Conservation (phyloP, 2,329 filamentous ascomycete species). For the Sordariomycetes sp. region DNA sequence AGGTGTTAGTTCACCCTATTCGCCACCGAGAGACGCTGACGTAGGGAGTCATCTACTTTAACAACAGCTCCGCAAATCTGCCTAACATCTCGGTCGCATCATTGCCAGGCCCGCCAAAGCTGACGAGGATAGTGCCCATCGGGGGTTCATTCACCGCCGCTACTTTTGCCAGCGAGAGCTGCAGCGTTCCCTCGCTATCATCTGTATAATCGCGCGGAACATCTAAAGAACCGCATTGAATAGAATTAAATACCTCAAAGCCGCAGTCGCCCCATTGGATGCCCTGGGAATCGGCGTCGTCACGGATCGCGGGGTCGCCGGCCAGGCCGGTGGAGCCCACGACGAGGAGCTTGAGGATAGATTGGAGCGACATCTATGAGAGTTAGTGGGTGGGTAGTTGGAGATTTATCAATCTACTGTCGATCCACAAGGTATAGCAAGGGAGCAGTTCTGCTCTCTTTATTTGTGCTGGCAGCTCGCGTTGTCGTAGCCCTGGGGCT, state of each 20-base stretch:
- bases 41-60: not conserved
- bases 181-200: constrained; percentile 13
- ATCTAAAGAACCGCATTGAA: constrained; percentile 18
- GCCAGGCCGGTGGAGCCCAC: not conserved
- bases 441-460: not conserved
- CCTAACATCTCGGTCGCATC: constrained; percentile 6
- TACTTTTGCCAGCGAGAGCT: constrained; percentile 17
- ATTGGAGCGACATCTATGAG: not conserved
- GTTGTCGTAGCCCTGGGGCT: not conserved
- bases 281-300: not conserved
- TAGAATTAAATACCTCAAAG: not conserved
- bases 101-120: constrained; percentile 22
- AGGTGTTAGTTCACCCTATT: constrained; percentile 7
- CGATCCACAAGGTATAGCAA: not conserved
- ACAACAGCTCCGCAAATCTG: not conserved
- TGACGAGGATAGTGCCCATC: constrained; percentile 23
- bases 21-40: not conserved
- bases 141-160: constrained; percentile 15
- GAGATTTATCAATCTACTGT: not conserved
- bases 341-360: not conserved
- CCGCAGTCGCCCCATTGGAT: not conserved
- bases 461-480: not conserved
- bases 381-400: not conserved
- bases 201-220: constrained; percentile 26
- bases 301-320: not conserved